Evolutionary conservation across 106 monocot species (phyloP).

Genomic region (Acanthochlamys bracteata): DNA sequence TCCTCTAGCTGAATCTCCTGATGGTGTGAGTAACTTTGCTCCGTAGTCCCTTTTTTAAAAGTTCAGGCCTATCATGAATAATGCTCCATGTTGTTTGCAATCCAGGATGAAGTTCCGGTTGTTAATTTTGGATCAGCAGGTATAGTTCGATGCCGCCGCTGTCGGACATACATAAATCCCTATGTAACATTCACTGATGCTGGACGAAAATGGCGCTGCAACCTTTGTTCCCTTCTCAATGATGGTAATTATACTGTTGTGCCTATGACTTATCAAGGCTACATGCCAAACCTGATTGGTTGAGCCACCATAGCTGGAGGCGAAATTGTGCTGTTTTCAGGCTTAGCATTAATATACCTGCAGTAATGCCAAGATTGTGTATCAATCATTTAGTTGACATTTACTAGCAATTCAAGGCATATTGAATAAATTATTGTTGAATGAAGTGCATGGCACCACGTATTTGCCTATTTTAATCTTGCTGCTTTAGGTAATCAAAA

Average conservation of each 20-base stretch:
- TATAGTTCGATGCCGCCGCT: conserved; percentile 81
- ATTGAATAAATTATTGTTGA: not conserved
- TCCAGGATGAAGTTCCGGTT: conserved; percentile 87
- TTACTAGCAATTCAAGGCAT: too few relatives aligned
- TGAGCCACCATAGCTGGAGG: not conserved
- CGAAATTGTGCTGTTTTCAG: not conserved
- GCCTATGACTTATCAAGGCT: not conserved
- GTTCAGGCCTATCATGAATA: not conserved
- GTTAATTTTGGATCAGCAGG: conserved; percentile 91
- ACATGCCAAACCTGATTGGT: not conserved
- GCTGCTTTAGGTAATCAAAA: not conserved
- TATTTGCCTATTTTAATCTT: not conserved
- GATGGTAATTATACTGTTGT: conserved; percentile 47
- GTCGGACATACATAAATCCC: conserved; percentile 88
- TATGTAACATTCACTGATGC: conserved; percentile 89
- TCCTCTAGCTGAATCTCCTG: conserved; percentile 83
- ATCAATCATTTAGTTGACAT: too few relatives aligned
- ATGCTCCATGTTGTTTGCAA: not conserved
- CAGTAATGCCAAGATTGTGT: too few relatives aligned
- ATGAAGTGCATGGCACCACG: not conserved
- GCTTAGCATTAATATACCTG: too few relatives aligned
- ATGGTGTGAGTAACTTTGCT: conserved; percentile 49
- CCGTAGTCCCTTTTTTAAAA: not conserved
- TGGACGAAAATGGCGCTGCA: conserved; percentile 98
- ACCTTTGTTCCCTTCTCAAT: conserved; percentile 88